Evolutionary conservation across 768 basidiomycete species (phyloP), one percentile per base, ranked within the genome.

Genomic region (Kwoniella newhampshirensis): DNA sequence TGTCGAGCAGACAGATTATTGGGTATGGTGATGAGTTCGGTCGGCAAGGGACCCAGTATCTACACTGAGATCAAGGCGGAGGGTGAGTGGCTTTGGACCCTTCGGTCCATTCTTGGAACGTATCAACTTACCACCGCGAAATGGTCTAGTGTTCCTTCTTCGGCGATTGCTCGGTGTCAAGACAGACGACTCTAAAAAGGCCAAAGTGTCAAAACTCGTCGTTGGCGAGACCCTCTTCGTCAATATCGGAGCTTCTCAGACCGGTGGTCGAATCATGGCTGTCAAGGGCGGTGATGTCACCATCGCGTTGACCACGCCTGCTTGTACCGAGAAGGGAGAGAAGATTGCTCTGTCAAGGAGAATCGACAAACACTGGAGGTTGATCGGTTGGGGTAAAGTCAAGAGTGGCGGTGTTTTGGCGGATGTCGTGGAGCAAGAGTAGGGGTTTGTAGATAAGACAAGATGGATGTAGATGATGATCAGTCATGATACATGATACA

Each of bases 101-200:
- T 6, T 40, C 30, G 20, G 0, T 27, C 21, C 35, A 17, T 13
- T 13, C 32, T 32, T 32, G 32, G 32, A 32, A 13, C 43, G 42
- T 54, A 28, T 45, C 48, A 9, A 48, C 25, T 9, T 25, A 27
- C 28, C 13, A 39, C n/a, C 12, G 7, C 25, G 11, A 59, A 20
- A 17, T 18, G 30, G 8, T 21, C 40, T 27, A 48, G 81, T 93
- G 66, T 99, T 97, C 86, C 81, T 98, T 28, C 87, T 99, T 30
- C 89, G 96, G 59, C 86, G 96, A 58, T 80, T 98, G 51, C 84
- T 98, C n/a, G 94, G 96, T 75, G 96, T 99, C 61, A 92, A 93
- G 78, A 91, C 92, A 21, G 94, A 97, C 77, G 96, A 98, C 80
- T 96, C 93, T 81, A 99, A 97, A 77, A 90, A 93, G 76, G 96